A percentile compares a stretch with the other conserved stretches of the same genome.
phyloP scores from a whole-genome alignment of 2,329 filamentous ascomycete genomes.

The Apiospora rasikravindrae region DNA sequence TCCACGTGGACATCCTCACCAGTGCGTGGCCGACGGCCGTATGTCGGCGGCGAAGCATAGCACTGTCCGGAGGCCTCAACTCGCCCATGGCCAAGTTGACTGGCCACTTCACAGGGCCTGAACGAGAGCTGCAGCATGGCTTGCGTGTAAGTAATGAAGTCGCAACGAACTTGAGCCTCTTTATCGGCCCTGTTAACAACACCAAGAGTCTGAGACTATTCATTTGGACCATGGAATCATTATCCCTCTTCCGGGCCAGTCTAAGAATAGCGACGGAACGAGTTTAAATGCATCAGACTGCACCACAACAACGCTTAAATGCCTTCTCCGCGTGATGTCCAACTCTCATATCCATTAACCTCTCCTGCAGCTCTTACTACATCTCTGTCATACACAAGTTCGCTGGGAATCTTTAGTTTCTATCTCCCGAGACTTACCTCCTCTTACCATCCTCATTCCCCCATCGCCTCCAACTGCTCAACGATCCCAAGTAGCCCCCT shows the following conservation, averaged over 20 bases:
- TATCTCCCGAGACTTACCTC: too few species aligned
- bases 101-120: background rate
- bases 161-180: background rate
- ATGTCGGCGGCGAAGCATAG: background rate
- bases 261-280: background rate
- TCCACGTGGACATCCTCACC: background rate
- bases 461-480: slow-evolving; percentile 6
- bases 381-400: background rate
- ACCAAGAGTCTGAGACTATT: background rate
- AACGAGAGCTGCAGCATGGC: too few species aligned
- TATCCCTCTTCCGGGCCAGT: too few species aligned
- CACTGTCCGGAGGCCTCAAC: slow-evolving; percentile 8
- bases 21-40: background rate
- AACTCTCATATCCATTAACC: background rate
- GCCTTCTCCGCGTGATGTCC: background rate
- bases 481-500: slow-evolving; percentile 19
- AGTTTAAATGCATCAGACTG: background rate
- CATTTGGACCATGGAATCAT: background rate
- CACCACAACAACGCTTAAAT: background rate
- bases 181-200: background rate
- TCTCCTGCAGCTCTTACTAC: background rate
- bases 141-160: background rate
- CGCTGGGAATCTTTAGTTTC: background rate
- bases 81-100: too few species aligned
- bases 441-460: background rate